These are phyloP conservation scores for Hyphodiscus sp. DNA, from an alignment of 2,329 filamentous ascomycete species.

Conservation along the genomic window DNA sequence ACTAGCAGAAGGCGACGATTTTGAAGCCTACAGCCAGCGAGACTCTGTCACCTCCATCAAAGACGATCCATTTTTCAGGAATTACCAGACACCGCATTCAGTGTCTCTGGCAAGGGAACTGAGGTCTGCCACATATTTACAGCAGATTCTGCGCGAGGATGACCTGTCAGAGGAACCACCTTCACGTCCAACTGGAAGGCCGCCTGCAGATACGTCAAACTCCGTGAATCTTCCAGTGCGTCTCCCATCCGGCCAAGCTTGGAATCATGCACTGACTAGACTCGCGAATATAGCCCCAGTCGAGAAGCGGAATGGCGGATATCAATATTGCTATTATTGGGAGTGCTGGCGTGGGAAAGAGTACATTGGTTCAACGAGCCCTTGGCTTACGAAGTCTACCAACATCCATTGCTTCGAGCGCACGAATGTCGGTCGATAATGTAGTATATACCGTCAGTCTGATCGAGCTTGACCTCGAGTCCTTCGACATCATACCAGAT, in stretches of 20 bases:
- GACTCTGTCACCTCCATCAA: slow-evolving; percentile 48
- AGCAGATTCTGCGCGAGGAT: slow-evolving; percentile 10
- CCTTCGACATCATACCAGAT: slow-evolving; percentile 53
- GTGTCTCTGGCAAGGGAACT: slow-evolving; percentile 29
- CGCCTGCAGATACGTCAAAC: slow-evolving; percentile 16
- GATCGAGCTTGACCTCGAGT: slow-evolving; percentile 60
- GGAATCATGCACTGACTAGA: slow-evolving; percentile 10
- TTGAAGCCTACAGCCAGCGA: slow-evolving; percentile 28
- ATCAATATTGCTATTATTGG: slow-evolving; percentile 63
- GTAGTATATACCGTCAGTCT: slow-evolving; percentile 52
- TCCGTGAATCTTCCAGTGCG: slow-evolving; percentile 23
- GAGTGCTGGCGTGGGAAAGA: slow-evolving; percentile 60
- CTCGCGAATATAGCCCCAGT: slow-evolving; percentile 21
- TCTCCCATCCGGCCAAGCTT: neutral
- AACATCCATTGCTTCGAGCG: slow-evolving; percentile 46
- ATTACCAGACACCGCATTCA: slow-evolving; percentile 35
- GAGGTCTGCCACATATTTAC: slow-evolving; percentile 21
- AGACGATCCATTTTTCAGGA: slow-evolving; percentile 50
- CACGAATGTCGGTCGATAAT: slow-evolving; percentile 53
- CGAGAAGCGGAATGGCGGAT: slow-evolving; percentile 36
- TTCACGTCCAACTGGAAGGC: slow-evolving; percentile 10
- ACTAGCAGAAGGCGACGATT: slow-evolving; percentile 15
- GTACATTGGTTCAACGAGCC: slow-evolving; percentile 59
- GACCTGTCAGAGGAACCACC: slow-evolving; percentile 10
- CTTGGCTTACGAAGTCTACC: slow-evolving; percentile 49